Evolutionary conservation across 345 rosid species (phyloP).

Genomic region (Erodium maritimum): DNA sequence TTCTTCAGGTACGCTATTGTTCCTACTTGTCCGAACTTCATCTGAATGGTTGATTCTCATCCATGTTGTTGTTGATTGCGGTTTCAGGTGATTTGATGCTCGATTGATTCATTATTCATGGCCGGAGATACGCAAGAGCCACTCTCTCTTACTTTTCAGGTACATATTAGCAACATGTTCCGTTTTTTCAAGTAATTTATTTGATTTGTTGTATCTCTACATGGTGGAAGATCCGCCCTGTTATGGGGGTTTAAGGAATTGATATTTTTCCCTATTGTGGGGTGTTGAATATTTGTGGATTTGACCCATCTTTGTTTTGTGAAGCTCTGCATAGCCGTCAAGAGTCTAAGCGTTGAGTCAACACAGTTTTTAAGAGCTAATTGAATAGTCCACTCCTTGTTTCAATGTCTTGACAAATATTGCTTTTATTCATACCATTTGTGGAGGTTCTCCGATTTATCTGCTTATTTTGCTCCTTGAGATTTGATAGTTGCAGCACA

Average conservation of each 20-base stretch:
- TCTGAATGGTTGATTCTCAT: too few relatives aligned
- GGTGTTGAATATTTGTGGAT: too few relatives aligned
- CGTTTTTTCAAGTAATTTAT: too few relatives aligned
- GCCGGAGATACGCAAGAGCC: constrained; percentile 62
- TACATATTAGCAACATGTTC: too few relatives aligned
- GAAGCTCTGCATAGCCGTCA: background rate
- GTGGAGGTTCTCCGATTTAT: background rate
- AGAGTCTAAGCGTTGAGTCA: background rate
- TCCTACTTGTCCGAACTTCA: too few relatives aligned
- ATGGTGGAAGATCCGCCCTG: too few relatives aligned
- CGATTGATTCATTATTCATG: constrained; percentile 26
- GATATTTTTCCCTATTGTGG: background rate
- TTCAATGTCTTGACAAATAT: background rate
- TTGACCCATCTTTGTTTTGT: background rate
- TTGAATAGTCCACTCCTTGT: background rate
- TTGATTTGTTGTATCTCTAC: background rate
- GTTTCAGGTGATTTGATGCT: constrained; percentile 10
- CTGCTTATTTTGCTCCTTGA: too few relatives aligned
- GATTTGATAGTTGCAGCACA: too few relatives aligned
- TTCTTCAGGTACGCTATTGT: too few relatives aligned
- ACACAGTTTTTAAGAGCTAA: background rate
- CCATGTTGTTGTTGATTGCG: background rate
- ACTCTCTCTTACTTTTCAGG: constrained; percentile 50
- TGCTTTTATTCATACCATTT: background rate
- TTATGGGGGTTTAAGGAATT: too few relatives aligned